Conservation (phyloP, 768 basidiomycete species). For the Rhizopogon vulgaris region DNA sequence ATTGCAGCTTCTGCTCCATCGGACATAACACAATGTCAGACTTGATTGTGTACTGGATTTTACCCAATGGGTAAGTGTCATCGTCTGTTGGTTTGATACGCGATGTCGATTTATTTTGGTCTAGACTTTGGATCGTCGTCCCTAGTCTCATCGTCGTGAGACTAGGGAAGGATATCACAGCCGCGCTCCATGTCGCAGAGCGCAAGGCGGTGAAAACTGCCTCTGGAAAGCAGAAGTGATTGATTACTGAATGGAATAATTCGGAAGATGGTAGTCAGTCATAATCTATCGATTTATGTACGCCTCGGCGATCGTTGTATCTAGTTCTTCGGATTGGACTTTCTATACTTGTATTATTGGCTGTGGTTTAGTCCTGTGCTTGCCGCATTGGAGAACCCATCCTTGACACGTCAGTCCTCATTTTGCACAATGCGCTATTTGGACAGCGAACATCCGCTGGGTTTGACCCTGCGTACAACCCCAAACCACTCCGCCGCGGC, state of each 20-base stretch:
- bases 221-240: conserved; percentile 26
- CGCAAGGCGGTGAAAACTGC: conserved; percentile 20
- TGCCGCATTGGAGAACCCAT: neutral
- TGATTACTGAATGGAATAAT: neutral
- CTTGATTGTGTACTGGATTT: conserved; percentile 57
- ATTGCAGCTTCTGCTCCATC: conserved; percentile 61
- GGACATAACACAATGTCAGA: conserved; percentile 62
- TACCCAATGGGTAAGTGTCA: conserved; percentile 69
- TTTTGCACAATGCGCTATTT: too few species aligned
- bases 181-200: conserved; percentile 31
- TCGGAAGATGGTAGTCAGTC: neutral
- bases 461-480: too few species aligned
- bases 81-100: neutral
- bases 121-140: conserved; percentile 72
- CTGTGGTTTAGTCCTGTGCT: neutral
- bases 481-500: neutral
- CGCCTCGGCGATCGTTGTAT: neutral
- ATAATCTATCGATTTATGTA: neutral
- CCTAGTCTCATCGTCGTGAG: conserved; percentile 54
- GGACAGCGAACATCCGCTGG: too few species aligned
- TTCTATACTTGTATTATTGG: neutral
- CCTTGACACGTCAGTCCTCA: too few species aligned
- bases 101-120: neutral
- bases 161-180: conserved; percentile 58
- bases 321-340: neutral